Evolutionary conservation across 768 basidiomycete genomes (phyloP).

Genomic region (Trametes elegans): DNA sequence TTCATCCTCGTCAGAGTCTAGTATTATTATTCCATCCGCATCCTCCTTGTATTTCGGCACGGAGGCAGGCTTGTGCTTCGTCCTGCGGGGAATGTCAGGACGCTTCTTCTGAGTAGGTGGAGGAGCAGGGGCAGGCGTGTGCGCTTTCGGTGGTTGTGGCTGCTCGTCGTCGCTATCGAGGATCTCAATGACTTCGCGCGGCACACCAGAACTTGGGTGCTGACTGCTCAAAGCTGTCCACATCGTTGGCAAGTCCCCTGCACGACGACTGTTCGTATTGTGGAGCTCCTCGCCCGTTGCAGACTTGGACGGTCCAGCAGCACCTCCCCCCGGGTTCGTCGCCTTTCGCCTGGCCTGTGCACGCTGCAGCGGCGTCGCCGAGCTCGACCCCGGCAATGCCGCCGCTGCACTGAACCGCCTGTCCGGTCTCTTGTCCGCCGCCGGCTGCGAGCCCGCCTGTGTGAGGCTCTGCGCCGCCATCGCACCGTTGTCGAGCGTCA

Average conservation of each 20-base stretch:
- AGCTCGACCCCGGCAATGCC: background rate
- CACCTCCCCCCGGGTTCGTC: no score
- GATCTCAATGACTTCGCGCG: slow-evolving; percentile 11
- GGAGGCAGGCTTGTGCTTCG: background rate
- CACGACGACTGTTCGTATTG: background rate
- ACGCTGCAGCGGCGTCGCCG: background rate
- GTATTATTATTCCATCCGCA: background rate
- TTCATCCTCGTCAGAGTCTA: background rate
- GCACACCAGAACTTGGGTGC: background rate
- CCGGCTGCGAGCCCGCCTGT: background rate
- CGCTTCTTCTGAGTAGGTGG: background rate
- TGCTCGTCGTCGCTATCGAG: slow-evolving; percentile 6
- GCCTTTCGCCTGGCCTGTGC: background rate
- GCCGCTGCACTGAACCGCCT: background rate
- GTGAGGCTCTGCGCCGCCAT: background rate
- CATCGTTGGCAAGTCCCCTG: background rate
- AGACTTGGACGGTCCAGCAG: no score
- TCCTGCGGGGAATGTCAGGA: background rate
- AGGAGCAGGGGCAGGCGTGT: background rate
- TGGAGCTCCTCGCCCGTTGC: background rate
- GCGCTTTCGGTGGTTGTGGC: background rate
- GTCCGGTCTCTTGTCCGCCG: background rate
- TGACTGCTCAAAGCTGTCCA: background rate
- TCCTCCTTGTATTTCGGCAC: slow-evolving; percentile 2
- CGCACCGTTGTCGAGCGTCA: background rate